phyloP scores from a whole-genome alignment of 2,329 filamentous ascomycete species.

The Calonectria ilicicola region DNA sequence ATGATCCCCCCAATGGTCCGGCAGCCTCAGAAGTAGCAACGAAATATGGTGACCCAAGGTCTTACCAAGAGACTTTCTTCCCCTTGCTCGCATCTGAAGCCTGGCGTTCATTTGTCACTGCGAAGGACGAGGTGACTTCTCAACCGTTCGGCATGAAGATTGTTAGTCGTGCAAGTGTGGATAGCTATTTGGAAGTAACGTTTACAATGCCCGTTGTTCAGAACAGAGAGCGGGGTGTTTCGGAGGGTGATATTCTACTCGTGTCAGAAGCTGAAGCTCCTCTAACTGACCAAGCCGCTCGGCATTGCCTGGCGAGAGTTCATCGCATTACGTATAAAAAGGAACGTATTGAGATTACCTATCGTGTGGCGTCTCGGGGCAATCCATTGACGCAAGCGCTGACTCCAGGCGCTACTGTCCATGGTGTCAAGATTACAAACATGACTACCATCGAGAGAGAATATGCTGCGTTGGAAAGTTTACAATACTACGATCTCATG shows the following conservation, averaged over 20 bases:
- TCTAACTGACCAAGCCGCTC: conserved; percentile 71
- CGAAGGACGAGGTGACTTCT: conserved; percentile 85
- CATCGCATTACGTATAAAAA: conserved; percentile 85
- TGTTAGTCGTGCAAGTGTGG: conserved; percentile 87
- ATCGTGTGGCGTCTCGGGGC: conserved; percentile 78
- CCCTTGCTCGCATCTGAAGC: conserved; percentile 92
- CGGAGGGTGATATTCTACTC: conserved; percentile 90
- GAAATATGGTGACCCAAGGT: conserved; percentile 78
- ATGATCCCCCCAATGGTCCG: conserved; percentile 83
- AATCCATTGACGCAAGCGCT: conserved; percentile 73
- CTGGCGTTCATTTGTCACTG: conserved; percentile 93
- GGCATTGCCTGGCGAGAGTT: conserved; percentile 89
- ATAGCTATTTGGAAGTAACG: conserved; percentile 92
- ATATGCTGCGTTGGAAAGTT: conserved; percentile 88
- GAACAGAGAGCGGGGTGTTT: conserved; percentile 77
- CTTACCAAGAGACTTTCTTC: conserved; percentile 91
- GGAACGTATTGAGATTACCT: conserved; percentile 84
- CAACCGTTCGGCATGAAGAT: conserved; percentile 90
- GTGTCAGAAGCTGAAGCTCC: conserved; percentile 82
- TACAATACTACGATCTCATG: conserved; percentile 96
- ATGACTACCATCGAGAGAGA: conserved; percentile 96
- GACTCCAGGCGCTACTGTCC: conserved; percentile 75
- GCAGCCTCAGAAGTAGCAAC: conserved; percentile 82
- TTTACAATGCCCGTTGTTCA: conserved; percentile 80
- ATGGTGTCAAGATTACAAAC: conserved; percentile 87